Base-by-base conservation (phyloP, 345 rosid species). In the Capsella bursapastoris region DNA sequence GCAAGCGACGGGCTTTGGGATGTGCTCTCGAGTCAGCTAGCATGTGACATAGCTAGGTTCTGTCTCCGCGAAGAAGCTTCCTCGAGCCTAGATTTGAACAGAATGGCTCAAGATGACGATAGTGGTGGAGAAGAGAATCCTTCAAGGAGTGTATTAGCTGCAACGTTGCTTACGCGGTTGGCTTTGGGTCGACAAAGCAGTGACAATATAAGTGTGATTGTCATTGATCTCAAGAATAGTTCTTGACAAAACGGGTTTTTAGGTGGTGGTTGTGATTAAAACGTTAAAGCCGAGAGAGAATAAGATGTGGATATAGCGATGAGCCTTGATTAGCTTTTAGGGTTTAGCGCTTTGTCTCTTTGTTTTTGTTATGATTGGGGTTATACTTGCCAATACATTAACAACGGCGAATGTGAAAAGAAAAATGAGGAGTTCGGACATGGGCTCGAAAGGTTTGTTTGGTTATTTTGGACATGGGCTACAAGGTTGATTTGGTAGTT, bases 1-100 rank as follows among this genome's bases (percentile, higher is more conserved):
- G 97, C 93, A 0, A 89, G 90, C 31, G 96, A 90, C 74, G 96
- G 93, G 18, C 70, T 92, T 63, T 90, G 98, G 96, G 96, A 92
- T 52, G 93, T 90, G 18, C 53, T 90, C 59, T 81, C 91, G 2
- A 82, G 70, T 8, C 88, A 90, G 27, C 32, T 88, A 87, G 95
- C 90, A 6, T 89, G 96, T 58, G 74, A 80, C 38, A 80, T 92
- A 57, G 86, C 92, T 59, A 64, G 68, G 7, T 78, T 83, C 43
- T 92, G 94, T 82, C 86, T 90, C 28, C 16, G 64, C 44, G 81
- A 72, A 56, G 75, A 57, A 47, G 6, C 37, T 56, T 44, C 47
- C 10, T 35, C 69, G 47, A 52, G 75, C 1, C 40, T 70, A 37
- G 80, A 76, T 38, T 40, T 76, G 40, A 76, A 76, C 40, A 25